Percentiles rank a stretch among this genome's conserved stretches.
phyloP scores from a whole-genome alignment of 352 stramenopile genomes.

The Pythium aquatile region DNA sequence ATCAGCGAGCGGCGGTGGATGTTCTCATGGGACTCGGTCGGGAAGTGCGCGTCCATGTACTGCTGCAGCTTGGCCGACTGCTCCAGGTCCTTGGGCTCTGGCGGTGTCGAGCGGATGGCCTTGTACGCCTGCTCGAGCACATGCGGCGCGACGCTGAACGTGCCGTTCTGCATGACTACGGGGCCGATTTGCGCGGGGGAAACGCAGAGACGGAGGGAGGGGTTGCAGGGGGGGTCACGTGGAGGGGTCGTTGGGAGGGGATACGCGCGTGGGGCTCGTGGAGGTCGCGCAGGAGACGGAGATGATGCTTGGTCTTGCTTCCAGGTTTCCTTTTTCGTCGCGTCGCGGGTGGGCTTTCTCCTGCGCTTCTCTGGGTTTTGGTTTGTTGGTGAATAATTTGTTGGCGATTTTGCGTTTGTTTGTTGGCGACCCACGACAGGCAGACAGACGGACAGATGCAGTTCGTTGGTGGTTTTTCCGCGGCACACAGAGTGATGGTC shows the following conservation, averaged over 20 bases:
- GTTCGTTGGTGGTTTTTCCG: conserved; percentile 19
- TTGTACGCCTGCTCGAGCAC: conserved; percentile 89
- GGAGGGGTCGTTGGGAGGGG: neutral
- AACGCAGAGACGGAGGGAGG: neutral
- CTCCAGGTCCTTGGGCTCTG: conserved; percentile 81
- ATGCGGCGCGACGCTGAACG: conserved; percentile 66
- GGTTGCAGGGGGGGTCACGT: conserved; percentile 5
- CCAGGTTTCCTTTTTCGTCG: conserved; percentile 8
- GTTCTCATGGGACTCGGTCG: conserved; percentile 74
- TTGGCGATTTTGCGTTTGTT: neutral
- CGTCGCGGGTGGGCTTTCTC: conserved; percentile 7
- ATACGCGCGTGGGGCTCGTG: neutral
- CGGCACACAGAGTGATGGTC: conserved; percentile 25
- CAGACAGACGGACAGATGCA: neutral
- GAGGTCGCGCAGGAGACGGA: neutral
- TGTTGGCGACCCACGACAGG: conserved; percentile 4
- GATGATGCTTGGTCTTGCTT: neutral
- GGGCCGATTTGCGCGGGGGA: neutral
- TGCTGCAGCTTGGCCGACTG: conserved; percentile 74
- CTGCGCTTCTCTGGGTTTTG: conserved; percentile 15
- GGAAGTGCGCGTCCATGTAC: conserved; percentile 83
- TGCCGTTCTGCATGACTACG: conserved; percentile 40
- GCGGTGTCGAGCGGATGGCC: conserved; percentile 82
- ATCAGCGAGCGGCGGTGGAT: conserved; percentile 86
- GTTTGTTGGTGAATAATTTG: neutral